phyloP scores from a whole-genome alignment of 768 basidiomycete genomes.

The Tephrocybe rancida region DNA sequence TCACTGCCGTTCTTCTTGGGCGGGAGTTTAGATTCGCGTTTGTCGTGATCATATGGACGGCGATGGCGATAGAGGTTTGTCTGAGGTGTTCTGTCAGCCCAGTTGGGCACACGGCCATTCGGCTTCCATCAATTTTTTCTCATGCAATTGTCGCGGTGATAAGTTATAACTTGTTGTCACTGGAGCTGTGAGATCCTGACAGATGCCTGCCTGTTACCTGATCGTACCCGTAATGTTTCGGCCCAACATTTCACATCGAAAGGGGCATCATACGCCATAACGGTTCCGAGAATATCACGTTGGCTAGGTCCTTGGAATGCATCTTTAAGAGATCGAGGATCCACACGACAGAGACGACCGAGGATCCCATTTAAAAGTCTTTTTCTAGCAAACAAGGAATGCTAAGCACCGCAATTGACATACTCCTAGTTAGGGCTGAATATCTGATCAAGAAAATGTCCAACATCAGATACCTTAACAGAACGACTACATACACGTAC shows the following conservation, averaged over 20 bases:
- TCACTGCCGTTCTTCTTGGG: slow-evolving; percentile 13
- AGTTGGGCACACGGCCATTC: slow-evolving; percentile 12
- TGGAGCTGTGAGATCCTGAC: slow-evolving; percentile 9
- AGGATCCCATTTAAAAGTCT: background rate
- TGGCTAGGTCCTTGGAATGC: slow-evolving; percentile 18
- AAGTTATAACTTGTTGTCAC: slow-evolving; percentile 4
- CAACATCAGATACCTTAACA: slow-evolving; percentile 5
- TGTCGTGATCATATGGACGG: slow-evolving; percentile 13
- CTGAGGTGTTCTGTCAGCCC: slow-evolving; percentile 14
- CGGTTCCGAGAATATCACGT: slow-evolving; percentile 32
- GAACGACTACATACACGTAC: slow-evolving; percentile 7
- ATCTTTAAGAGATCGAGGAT: background rate
- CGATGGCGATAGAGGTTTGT: slow-evolving; percentile 1
- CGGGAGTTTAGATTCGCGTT: slow-evolving; percentile 17
- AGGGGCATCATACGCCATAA: slow-evolving; percentile 15
- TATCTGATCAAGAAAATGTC: slow-evolving; percentile 1
- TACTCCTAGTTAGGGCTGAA: background rate
- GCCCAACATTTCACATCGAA: slow-evolving; percentile 3
- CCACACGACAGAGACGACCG: background rate
- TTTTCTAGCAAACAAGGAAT: background rate
- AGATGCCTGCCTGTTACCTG: slow-evolving; percentile 11
- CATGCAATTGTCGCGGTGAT: slow-evolving; percentile 12
- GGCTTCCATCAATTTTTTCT: slow-evolving; percentile 9
- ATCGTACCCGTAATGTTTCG: slow-evolving; percentile 7
- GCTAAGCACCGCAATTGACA: background rate